Evolutionary conservation across 345 rosid genomes (phyloP).

Genomic region (Gossypium sturtianum): DNA sequence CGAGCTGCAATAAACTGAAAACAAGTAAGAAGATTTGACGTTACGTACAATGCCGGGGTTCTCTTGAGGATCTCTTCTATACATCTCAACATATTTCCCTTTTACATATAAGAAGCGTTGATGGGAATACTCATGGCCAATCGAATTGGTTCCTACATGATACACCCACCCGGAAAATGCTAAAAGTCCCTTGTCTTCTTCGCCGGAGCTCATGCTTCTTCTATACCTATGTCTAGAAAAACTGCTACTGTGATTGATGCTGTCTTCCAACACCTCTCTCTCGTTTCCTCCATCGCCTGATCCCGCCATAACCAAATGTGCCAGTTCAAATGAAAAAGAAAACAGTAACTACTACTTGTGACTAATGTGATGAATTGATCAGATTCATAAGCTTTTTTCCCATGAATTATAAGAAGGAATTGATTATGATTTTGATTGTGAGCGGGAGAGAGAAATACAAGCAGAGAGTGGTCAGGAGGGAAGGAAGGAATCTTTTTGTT

Average conservation of each 20-base stretch:
- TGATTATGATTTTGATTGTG: conserved; percentile 3
- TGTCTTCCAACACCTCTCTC: conserved; percentile 4
- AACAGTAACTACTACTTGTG: background rate
- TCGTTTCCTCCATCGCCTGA: conserved; percentile 1
- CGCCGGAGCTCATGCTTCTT: conserved; percentile 6
- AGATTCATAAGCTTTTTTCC: background rate
- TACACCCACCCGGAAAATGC: conserved; percentile 79
- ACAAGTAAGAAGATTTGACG: background rate
- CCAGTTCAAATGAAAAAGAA: background rate
- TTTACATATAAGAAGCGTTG: conserved; percentile 60
- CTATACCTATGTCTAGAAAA: background rate
- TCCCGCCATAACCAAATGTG: background rate
- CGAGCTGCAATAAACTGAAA: background rate
- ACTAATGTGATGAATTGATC: background rate
- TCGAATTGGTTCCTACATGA: conserved; percentile 78
- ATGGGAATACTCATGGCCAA: conserved; percentile 78
- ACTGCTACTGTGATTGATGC: background rate
- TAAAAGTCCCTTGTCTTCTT: conserved; percentile 14
- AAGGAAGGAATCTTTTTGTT: background rate
- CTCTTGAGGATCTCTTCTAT: conserved; percentile 87
- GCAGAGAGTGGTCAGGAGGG: background rate
- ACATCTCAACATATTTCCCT: conserved; percentile 86
- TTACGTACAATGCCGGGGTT: conserved; percentile 71
- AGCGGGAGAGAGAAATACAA: background rate
- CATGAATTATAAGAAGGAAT: background rate